These are phyloP conservation scores for Fusarium sublunatum DNA, from an alignment of 2,329 filamentous ascomycete genomes.

Conservation along the genomic window DNA sequence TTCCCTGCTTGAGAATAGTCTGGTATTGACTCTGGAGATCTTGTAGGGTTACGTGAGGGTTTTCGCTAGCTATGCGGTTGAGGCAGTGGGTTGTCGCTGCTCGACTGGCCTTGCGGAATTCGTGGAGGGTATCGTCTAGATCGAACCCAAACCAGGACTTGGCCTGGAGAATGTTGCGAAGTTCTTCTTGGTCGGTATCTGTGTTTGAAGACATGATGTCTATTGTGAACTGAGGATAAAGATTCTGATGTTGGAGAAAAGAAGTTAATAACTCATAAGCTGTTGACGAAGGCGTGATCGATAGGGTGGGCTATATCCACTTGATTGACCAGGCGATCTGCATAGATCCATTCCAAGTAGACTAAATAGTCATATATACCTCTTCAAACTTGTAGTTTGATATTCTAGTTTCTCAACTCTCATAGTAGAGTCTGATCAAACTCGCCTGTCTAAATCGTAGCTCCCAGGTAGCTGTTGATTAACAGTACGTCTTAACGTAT, in stretches of 20 bases:
- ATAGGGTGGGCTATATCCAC: not conserved
- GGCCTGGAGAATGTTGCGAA: not conserved
- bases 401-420: not conserved
- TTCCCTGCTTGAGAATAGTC: slow-evolving; percentile 50
- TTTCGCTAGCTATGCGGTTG: slow-evolving; percentile 38
- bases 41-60: slow-evolving; percentile 4
- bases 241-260: not conserved
- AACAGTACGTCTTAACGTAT: too few relatives aligned
- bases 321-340: too few relatives aligned
- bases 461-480: too few relatives aligned
- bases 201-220: not conserved
- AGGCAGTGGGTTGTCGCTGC: slow-evolving; percentile 52
- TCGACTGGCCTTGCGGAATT: slow-evolving; percentile 56
- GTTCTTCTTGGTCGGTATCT: fast-evolving
- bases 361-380: not conserved
- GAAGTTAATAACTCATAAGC: not conserved
- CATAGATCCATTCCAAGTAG: not conserved
- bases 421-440: too few relatives aligned
- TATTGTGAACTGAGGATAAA: not conserved
- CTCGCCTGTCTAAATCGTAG: too few relatives aligned
- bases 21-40: slow-evolving; percentile 46
- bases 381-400: not conserved
- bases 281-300: not conserved
- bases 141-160: slow-evolving; percentile 59
- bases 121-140: slow-evolving; percentile 61